These are phyloP conservation scores for Chaetomium cochliodes DNA, from an alignment of 495 filamentous ascomycete genomes.

Conservation along the genomic window DNA sequence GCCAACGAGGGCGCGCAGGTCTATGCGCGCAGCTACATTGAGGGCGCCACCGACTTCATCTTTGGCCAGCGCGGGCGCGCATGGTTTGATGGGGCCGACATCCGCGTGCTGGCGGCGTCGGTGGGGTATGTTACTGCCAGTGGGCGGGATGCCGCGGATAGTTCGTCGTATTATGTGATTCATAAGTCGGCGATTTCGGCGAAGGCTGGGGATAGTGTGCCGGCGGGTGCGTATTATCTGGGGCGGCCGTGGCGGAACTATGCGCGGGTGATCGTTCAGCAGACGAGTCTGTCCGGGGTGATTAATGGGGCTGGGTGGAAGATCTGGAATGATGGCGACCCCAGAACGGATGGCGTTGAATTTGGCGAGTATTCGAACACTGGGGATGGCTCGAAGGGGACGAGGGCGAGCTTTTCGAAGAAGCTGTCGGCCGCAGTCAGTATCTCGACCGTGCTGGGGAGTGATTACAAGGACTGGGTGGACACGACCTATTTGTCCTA, in stretches of 20 bases:
- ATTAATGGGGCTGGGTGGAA: constrained; percentile 63
- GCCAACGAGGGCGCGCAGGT: constrained; percentile 58
- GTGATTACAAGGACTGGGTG: constrained; percentile 16
- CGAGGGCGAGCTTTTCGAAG: constrained; percentile 55
- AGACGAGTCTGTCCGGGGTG: constrained; percentile 52
- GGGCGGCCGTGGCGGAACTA: constrained; percentile 66
- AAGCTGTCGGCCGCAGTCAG: constrained; percentile 46
- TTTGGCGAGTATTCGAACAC: constrained; percentile 62
- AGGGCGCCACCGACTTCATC: constrained; percentile 65
- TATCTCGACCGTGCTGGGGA: constrained; percentile 53
- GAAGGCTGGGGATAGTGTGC: constrained; percentile 48
- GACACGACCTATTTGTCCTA: constrained; percentile 12
- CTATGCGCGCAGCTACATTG: constrained; percentile 56
- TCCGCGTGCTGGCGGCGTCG: constrained; percentile 50
- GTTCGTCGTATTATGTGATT: constrained; percentile 62
- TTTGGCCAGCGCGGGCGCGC: constrained; percentile 60
- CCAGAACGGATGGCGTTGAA: constrained; percentile 52
- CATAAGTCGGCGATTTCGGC: constrained; percentile 53
- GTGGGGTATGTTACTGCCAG: constrained; percentile 54
- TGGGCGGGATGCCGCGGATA: constrained; percentile 52
- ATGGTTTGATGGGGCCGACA: constrained; percentile 62
- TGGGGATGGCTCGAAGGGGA: constrained; percentile 57
- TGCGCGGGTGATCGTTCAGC: constrained; percentile 62
- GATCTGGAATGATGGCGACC: constrained; percentile 52
- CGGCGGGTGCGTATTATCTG: constrained; percentile 56